A percentile compares a stretch with the other conserved stretches of the same genome.
Conservation (phyloP, 1,139 yeast species). For the Chernovozyma aurita region DNA sequence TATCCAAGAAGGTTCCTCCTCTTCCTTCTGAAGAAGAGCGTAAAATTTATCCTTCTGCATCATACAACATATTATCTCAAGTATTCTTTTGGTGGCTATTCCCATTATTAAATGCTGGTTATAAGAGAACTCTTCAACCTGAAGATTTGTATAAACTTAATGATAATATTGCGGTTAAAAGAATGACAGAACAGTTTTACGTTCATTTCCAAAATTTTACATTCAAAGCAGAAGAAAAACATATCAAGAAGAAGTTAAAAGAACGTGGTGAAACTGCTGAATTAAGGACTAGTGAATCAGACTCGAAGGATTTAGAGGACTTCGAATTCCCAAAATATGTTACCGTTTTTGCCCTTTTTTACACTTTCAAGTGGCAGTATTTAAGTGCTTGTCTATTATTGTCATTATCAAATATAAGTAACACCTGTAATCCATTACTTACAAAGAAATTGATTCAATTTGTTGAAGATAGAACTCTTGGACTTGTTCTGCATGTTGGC, state of each 20-base stretch:
- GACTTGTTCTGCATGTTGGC: slow-evolving; percentile 17
- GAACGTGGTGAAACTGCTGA: slow-evolving; percentile 22
- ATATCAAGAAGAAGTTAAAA: slow-evolving; percentile 18
- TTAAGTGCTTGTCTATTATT: slow-evolving; percentile 32
- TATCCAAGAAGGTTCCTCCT: slow-evolving; percentile 34
- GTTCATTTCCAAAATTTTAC: slow-evolving; percentile 19
- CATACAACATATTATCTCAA: slow-evolving; percentile 33
- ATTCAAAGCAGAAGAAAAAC: slow-evolving; percentile 16
- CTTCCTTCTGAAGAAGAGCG: slow-evolving; percentile 39
- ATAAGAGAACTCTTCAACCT: slow-evolving; percentile 45
- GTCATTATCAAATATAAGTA: slow-evolving; percentile 44
- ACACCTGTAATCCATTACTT: slow-evolving; percentile 48
- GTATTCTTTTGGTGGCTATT: slow-evolving; percentile 48
- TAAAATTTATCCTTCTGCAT: slow-evolving; percentile 26
- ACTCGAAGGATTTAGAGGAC: slow-evolving; percentile 25
- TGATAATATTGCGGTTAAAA: slow-evolving; percentile 33
- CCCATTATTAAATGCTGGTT: slow-evolving; percentile 47
- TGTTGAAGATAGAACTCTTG: slow-evolving; percentile 29
- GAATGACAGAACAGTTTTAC: slow-evolving; percentile 29
- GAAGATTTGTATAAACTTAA: slow-evolving; percentile 40
- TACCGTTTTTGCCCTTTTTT: slow-evolving; percentile 38
- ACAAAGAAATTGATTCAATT: slow-evolving; percentile 38
- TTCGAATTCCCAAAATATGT: slow-evolving; percentile 17
- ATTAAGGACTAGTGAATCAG: slow-evolving; percentile 15
- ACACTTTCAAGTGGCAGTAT: slow-evolving; percentile 54